phyloP scores from a whole-genome alignment of 768 basidiomycete genomes.

The Termitomyces sp. region DNA sequence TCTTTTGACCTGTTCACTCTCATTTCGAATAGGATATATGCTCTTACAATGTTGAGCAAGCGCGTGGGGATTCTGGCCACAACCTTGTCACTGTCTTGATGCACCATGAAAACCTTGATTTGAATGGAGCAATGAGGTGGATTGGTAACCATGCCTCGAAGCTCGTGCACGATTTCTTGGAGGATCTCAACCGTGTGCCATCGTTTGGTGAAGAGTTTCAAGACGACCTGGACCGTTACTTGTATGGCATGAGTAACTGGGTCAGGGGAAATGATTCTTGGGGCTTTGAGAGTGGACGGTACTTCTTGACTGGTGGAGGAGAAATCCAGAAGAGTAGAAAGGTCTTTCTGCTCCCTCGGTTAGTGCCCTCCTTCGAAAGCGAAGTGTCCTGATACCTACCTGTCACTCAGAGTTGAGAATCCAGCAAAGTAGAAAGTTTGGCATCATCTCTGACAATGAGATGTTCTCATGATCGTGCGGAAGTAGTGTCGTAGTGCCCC shows the following conservation, averaged over 20 bases:
- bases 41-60: not conserved
- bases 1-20: not conserved
- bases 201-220: not conserved
- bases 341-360: not conserved
- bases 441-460: not conserved
- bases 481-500: not conserved
- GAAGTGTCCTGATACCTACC: not conserved
- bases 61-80: not conserved
- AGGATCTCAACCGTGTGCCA: not conserved
- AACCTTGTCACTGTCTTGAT: not conserved
- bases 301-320: not conserved
- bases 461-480: no score
- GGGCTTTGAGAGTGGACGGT: not conserved
- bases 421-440: not conserved
- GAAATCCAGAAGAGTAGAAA: not conserved
- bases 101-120: not conserved
- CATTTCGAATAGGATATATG: not conserved
- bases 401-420: not conserved
- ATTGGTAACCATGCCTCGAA: not conserved
- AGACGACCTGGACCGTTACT: not conserved
- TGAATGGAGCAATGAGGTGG: not conserved
- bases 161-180: not conserved
- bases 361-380: not conserved
- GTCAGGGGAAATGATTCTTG: not conserved
- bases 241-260: not conserved